Base-by-base conservation (phyloP, 371 early-diverging fungal genomes). In the Mortierella sp. region DNA sequence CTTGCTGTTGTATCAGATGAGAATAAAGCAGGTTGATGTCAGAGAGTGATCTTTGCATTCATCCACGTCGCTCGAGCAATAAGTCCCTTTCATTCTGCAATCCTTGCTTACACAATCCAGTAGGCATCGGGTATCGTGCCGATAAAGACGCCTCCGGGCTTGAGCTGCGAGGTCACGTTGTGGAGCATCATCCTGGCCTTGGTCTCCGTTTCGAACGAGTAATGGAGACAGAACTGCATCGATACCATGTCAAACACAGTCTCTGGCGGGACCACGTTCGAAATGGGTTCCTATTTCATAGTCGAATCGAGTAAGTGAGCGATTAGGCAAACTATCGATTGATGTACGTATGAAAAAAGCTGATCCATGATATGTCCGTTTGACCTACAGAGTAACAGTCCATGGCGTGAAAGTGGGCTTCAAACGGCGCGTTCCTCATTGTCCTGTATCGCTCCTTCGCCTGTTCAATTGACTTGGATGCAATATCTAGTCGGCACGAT, bases 141-240 rank as follows among this genome's bases (percentile, higher is more conserved):
- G 73, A 99, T 92, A 74, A 99, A 97, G 41, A 87, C 77, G 1
- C 99, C 99, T 19, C 97, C 97, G 5, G 89, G 72, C n/a, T 88
- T 88, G 79, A 99, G 85, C 47, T 93, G 90, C 4, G 85, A 73
- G 1, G 95, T 83, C 8, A 99, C 94, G 84, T 99, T 99, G 61
- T 90, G 85, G 45, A 99, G 83, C 87, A 95, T 95, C 71, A 87
- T 92, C 31, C 96, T 88, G 1, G 95, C 95, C 77, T 93, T 94
- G 14, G 83, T 77, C 85, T 98, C 97, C 4, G 91, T 90, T 77
- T 95, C 95, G 84, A 99, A 99, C 0, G 98, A 94, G 86, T 99
- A 99, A 81, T 99, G 99, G 66, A 99, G 86, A 79, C 96, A 96
- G 85, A 99, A 99, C 86, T 99, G 99, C 87, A 94, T 92, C 65